Evolutionary conservation across 768 basidiomycete genomes (phyloP).

Genomic region (Trametes coccinea): DNA sequence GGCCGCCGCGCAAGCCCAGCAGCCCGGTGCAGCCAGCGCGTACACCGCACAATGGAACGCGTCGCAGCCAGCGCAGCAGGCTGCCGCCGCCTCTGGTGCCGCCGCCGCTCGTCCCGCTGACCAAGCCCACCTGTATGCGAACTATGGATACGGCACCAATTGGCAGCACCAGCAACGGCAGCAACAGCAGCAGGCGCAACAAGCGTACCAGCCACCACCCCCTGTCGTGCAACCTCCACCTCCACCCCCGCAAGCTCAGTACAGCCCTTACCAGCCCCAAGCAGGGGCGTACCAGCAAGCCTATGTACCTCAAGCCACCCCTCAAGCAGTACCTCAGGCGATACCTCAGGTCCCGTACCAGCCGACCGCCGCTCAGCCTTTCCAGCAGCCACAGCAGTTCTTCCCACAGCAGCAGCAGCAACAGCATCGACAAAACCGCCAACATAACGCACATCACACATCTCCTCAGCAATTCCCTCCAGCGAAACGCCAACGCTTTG

Average conservation of each 20-base stretch:
- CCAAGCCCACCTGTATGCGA: conserved; percentile 84
- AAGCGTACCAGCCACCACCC: conserved; percentile 50
- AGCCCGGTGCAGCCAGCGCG: conserved; percentile 44
- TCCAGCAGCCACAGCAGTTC: conserved; percentile 39
- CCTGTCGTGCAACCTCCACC: conserved; percentile 52
- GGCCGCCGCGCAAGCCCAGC: conserved; percentile 50
- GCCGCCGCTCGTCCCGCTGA: conserved; percentile 65
- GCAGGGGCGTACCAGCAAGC: conserved; percentile 59
- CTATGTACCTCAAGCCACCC: conserved; percentile 63
- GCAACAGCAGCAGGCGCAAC: conserved; percentile 53
- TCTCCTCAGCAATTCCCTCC: conserved; percentile 86
- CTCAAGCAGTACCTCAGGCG: conserved; percentile 42
- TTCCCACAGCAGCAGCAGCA: conserved; percentile 42
- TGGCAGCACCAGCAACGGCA: conserved; percentile 68
- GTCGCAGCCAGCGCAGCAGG: conserved; percentile 45
- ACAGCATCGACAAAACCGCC: conserved; percentile 38
- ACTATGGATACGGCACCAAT: conserved; percentile 79
- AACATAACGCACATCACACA: conserved; percentile 54
- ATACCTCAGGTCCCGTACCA: conserved; percentile 45
- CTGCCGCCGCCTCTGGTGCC: conserved; percentile 32
- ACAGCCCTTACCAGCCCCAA: conserved; percentile 75
- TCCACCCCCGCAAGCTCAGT: conserved; percentile 60
- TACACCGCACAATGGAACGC: conserved; percentile 70
- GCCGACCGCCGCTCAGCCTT: conserved; percentile 45
- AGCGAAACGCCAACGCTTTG: conserved; percentile 88